Evolutionary conservation across 768 basidiomycete species (phyloP), one percentile per base, ranked within the genome.

Genomic region (Russula vinacea): DNA sequence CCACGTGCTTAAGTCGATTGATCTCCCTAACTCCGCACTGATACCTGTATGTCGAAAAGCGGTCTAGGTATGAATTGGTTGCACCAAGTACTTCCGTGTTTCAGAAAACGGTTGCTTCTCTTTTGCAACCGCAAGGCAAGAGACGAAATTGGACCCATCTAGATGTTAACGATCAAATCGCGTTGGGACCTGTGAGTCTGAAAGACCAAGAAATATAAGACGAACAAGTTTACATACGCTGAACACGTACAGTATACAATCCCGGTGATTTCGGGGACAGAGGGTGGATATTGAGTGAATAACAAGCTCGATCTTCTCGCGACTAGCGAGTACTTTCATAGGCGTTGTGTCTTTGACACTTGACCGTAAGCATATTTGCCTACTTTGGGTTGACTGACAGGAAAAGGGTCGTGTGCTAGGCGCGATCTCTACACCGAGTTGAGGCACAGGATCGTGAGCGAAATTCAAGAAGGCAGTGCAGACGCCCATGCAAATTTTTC

Each of bases 381-480:
- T 49, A 13, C 49, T 58, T 50, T 19, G 47, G 57, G 24, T 40
- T 14, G 54, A 24, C n/a, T n/a, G n/a, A n/a, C n/a, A n/a, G n/a
- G n/a, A n/a, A n/a, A 44, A 33, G 29, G 19, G 44, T 35, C 32
- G 56, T 8, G 16, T 11, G 19, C 16, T 37, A 51, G 51, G 51
- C 59, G 51, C 16, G 51, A 60, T 60, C 51, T 42, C 19, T 17
- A 44, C 42, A 29, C 29, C 59, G 14, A 9, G 29, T 33, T 52
- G 39, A 5, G 49, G 50, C 58, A 40, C 2, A 51, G 26, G 50
- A 60, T 60, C 59, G 59, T 29, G 40, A 42, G 17, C 16, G 40
- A 49, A 47, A 19, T 49, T 5, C 47, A 45, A 50, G 16, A 58
- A 59, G 32, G 1, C 26, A 22, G 42, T 8, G 4, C 9, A 22